phyloP scores from a whole-genome alignment of 2,329 filamentous ascomycete genomes.

The Tolypocladium amazonense region DNA sequence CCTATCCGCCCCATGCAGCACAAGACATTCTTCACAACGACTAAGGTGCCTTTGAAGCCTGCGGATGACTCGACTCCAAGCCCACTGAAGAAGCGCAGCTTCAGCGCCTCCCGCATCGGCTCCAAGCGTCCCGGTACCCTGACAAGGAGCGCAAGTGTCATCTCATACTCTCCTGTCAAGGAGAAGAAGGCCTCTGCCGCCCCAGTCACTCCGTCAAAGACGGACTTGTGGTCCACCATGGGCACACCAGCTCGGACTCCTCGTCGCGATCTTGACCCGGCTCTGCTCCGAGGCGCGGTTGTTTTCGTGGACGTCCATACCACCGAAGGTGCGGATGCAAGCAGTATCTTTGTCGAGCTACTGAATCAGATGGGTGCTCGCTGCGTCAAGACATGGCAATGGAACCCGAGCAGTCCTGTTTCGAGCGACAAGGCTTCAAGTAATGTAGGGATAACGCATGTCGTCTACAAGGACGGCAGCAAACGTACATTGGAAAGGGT shows the following conservation, averaged over 20 bases:
- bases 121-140: constrained; percentile 30
- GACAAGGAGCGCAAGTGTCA: constrained; percentile 38
- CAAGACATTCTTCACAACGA: constrained; percentile 55
- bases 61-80: constrained; percentile 47
- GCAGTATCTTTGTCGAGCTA: constrained; percentile 70
- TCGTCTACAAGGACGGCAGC: constrained; percentile 81
- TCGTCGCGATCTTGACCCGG: constrained; percentile 39
- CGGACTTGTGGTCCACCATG: constrained; percentile 41
- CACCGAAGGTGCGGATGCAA: constrained; percentile 70
- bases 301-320: constrained; percentile 80
- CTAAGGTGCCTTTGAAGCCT: constrained; percentile 65
- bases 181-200: constrained; percentile 16
- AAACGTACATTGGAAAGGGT: constrained; percentile 75
- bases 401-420: constrained; percentile 43
- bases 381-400: constrained; percentile 66
- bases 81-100: constrained; percentile 37
- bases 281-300: constrained; percentile 57
- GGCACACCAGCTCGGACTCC: constrained; percentile 48
- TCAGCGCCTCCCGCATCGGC: constrained; percentile 38
- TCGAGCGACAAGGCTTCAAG: constrained; percentile 24
- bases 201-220: constrained; percentile 30
- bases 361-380: constrained; percentile 72
- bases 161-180: constrained; percentile 44
- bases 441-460: constrained; percentile 72
- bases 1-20: constrained; percentile 41